These are phyloP conservation scores for Phaeophleospora eucalypticola DNA, from an alignment of 2,329 filamentous ascomycete genomes.

Conservation along the genomic window DNA sequence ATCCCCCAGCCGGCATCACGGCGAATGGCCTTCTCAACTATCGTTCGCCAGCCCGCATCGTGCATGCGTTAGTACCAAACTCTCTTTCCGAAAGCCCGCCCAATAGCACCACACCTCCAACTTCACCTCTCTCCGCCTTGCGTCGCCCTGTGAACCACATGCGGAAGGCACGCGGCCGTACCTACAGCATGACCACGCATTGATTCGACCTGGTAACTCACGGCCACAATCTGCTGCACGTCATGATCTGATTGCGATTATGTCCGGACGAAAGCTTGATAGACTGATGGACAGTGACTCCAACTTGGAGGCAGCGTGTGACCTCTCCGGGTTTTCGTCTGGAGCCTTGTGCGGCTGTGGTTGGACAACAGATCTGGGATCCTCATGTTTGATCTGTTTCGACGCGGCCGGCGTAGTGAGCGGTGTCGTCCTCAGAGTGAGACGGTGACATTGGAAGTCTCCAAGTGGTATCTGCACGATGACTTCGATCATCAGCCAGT, in stretches of 20 bases:
- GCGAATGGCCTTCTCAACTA: too few species aligned
- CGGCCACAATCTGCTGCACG: not conserved
- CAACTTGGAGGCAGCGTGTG: too few species aligned
- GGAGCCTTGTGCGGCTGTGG: too few species aligned
- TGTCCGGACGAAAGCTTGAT: not conserved
- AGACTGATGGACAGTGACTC: too few species aligned
- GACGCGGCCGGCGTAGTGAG: not conserved
- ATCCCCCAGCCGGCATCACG: not conserved
- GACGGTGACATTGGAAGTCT: not conserved
- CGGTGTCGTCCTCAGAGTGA: not conserved
- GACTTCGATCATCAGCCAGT: too few species aligned
- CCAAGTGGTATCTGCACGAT: not conserved
- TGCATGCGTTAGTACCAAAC: not conserved
- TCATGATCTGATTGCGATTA: not conserved
- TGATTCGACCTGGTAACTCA: not conserved
- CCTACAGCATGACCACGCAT: not conserved
- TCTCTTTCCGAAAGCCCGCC: not conserved
- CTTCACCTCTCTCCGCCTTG: not conserved
- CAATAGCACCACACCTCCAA: not conserved
- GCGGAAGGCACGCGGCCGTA: not conserved
- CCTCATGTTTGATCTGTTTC: not conserved
- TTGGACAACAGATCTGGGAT: too few species aligned
- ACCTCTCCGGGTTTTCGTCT: too few species aligned
- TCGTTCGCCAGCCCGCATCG: constrained; percentile 1
- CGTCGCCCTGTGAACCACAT: not conserved